Evolutionary conservation across 306 rosid species (phyloP), one percentile per base, ranked within the genome.

Genomic region (Mucuna pruriens): DNA sequence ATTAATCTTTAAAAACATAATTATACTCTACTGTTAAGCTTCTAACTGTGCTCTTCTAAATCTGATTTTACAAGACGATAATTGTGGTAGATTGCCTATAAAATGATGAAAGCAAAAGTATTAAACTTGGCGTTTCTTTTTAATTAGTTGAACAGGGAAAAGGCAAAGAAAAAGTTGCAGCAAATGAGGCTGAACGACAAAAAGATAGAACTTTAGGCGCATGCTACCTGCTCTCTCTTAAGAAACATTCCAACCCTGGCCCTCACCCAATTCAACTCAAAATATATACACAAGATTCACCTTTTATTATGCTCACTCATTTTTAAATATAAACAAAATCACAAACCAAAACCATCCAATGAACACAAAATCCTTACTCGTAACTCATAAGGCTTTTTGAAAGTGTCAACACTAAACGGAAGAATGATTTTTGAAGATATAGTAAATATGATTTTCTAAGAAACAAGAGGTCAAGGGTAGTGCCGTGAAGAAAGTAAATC

Each of bases 211-310:
- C 82, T 86, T 71, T 82, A 70, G 22, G 54, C 75, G 70, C 84
- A 75, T 87, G 83, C 74, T 63, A 51, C 75, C 11, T 85, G 90
- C 84, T 75, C 57, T 83, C 77, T 83, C 68, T 74, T 58, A 1
- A 54, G 81, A 82, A 87, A 89, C 90, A 89, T 89, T 87, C 84
- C 85, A 78, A 49, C 49, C 36, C 2, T 51, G 81, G 71, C 81
- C 80, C 79, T 25, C 39, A 9, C 15, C 23, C 55, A 23, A 42
- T 55, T 36, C 26, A 38, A 44, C 23, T 11, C 23, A 22, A 26
- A 38, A 23, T 36, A 4, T 40, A 38, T 1, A 22, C 0, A 20
- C 7, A n/a, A n/a, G n/a, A 20, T 49, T 34, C 33, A 46, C 60
- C 16, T 10, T 25, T 44, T n/a, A n/a, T 22, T 4, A 67, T 52